A percentile compares a stretch with the other conserved stretches of the same genome.
Evolutionary conservation across 139 green algal genomes (phyloP).

Genomic region (Tetratostichococcus sp.): DNA sequence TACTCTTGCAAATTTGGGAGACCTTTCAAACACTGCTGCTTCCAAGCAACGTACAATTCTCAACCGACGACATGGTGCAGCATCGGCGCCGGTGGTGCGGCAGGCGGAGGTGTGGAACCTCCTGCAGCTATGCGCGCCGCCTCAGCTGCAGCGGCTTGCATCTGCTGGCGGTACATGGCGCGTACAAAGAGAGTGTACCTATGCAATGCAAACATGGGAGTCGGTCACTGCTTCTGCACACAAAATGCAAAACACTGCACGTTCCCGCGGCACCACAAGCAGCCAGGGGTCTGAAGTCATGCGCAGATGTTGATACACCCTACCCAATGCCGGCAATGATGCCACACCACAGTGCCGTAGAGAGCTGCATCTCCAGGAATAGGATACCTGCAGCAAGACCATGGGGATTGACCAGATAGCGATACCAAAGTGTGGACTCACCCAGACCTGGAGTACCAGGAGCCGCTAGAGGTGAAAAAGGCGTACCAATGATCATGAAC

Average conservation of each 20-base stretch:
- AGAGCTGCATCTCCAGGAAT: slow-evolving; percentile 60
- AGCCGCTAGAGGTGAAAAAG: too few species aligned
- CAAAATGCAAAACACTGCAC: too few species aligned
- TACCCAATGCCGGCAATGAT: slow-evolving; percentile 39
- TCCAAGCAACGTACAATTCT: background rate
- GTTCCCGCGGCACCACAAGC: background rate
- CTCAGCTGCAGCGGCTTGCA: background rate
- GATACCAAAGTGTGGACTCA: too few species aligned
- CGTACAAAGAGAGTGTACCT: slow-evolving; percentile 46
- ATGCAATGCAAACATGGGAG: background rate
- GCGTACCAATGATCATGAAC: slow-evolving; percentile 57
- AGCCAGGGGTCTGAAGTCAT: background rate
- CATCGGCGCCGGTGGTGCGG: background rate
- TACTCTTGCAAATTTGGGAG: too few species aligned
- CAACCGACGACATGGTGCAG: background rate
- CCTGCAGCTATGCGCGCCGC: background rate
- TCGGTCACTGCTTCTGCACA: too few species aligned
- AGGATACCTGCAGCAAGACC: too few species aligned
- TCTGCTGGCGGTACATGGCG: slow-evolving; percentile 48
- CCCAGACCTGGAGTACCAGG: too few species aligned
- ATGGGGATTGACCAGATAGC: too few species aligned
- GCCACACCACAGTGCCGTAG: slow-evolving; percentile 51
- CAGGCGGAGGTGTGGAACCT: background rate
- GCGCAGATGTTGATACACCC: background rate
- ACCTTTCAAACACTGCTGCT: too few species aligned